Evolutionary conservation across 345 rosid species (phyloP), one percentile per base, ranked within the genome.

Genomic region (Citrus glauca): DNA sequence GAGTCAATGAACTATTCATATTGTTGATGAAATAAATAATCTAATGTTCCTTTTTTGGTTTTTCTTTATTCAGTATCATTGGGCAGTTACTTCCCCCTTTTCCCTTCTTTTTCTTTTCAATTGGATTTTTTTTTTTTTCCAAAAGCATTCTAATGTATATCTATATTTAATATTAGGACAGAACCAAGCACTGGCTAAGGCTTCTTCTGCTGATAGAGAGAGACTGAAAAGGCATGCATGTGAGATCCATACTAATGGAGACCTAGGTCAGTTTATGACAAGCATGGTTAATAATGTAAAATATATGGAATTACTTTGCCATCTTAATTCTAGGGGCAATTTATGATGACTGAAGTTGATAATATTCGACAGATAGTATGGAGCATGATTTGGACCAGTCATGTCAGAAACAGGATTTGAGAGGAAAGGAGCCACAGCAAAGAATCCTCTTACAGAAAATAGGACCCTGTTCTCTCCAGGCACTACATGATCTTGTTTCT

Each of bases 401-500:
- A 65, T 38, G 64, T 80, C 65, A 35, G 69, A 79, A 78, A 68
- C 87, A 76, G 74, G 84, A 79, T 48, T 71, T 80, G 55, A 30
- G 80, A 73, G 81, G 78, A 71, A 84, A 82, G 59, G 79, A 85
- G 40, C 80, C 63, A n/a, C 75, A 37, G 7, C 83, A 79, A 65
- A 79, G 65, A 70, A 74, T 82, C 38, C 60, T 78, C 10, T 71
- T 91, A 85, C 82, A 83, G 82, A 85, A 85, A 56, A 77, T 93
- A 57, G 90, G 87, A 66, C 87, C 92, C 33, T 72, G 14, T 78
- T 68, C 90, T 75, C 78, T 82, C 50, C 90, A 85, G 83, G 87
- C 88, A 82, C 91, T 92, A 82, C 93, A 86, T 69, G 85, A 89
- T 66, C 91, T 95, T 74, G 90, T 92, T 84, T 89, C 97, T 81